Percentiles rank a stretch among this genome's conserved stretches.
phyloP scores from a whole-genome alignment of 768 basidiomycete species.

The Termitomyces eurrhizus region DNA sequence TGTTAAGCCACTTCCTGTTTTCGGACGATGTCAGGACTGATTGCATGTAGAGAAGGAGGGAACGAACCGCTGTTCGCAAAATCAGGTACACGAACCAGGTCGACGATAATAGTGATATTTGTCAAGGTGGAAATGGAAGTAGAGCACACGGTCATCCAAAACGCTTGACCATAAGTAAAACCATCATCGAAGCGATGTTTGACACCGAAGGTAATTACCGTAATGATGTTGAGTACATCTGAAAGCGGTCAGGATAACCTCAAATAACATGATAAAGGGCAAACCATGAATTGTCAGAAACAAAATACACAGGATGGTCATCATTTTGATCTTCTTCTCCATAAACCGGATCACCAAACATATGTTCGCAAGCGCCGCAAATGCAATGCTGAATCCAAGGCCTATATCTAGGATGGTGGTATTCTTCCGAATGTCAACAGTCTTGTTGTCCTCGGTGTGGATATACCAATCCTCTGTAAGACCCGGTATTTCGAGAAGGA shows the following conservation, averaged over 20 bases:
- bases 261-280: conserved; percentile 15
- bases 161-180: conserved; percentile 67
- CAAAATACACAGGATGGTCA: conserved; percentile 61
- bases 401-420: conserved; percentile 56
- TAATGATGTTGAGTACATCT: conserved; percentile 69
- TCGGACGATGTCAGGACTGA: not conserved
- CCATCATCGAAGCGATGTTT: conserved; percentile 57
- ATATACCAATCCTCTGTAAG: conserved; percentile 76
- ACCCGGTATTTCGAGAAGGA: conserved; percentile 80
- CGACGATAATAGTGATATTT: conserved; percentile 64
- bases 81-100: conserved; percentile 54
- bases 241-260: conserved; percentile 4
- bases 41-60: not conserved
- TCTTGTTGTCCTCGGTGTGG: conserved; percentile 41
- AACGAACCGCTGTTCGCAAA: conserved; percentile 60
- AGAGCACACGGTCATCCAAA: conserved; percentile 77
- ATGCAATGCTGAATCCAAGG: conserved; percentile 62
- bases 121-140: conserved; percentile 62
- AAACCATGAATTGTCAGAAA: conserved; percentile 69
- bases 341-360: conserved; percentile 69
- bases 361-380: conserved; percentile 63
- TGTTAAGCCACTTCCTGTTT: conserved; percentile 72
- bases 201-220: conserved; percentile 59
- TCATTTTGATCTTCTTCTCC: conserved; percentile 57
- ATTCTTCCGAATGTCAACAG: conserved; percentile 49